Conservation (phyloP, 345 rosid species). For the Eucalyptus sp. region DNA sequence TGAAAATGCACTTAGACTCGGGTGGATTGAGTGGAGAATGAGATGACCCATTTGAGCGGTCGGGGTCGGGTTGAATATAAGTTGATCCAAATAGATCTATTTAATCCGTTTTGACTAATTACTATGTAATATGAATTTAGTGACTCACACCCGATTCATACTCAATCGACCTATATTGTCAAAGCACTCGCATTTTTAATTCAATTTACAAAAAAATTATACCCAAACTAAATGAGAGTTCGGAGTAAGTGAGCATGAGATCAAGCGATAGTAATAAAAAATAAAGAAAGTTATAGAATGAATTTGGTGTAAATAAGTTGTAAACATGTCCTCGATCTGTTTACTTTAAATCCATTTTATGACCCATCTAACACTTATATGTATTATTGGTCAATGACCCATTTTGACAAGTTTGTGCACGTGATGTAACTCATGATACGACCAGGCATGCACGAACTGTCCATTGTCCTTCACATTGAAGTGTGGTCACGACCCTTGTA, state of each 20-base stretch:
- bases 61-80: neutral
- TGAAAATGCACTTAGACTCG: neutral
- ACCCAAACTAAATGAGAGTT: too few species aligned
- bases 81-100: fast-evolving
- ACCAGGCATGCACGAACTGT: neutral
- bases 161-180: too few species aligned
- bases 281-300: fast-evolving
- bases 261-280: too few species aligned
- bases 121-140: fast-evolving
- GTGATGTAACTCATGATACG: neutral
- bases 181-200: too few species aligned
- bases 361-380: neutral
- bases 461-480: neutral
- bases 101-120: fast-evolving
- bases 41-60: too few species aligned
- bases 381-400: neutral
- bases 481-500: neutral
- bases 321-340: fast-evolving
- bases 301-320: neutral
- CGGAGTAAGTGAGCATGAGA: fast-evolving
- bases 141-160: fast-evolving
- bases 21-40: fast-evolving
- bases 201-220: fast-evolving
- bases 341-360: too few species aligned
- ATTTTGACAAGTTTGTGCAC: neutral